Conservation (phyloP, 805 yeast genomes). For the Starmerella potacharoeniae region DNA sequence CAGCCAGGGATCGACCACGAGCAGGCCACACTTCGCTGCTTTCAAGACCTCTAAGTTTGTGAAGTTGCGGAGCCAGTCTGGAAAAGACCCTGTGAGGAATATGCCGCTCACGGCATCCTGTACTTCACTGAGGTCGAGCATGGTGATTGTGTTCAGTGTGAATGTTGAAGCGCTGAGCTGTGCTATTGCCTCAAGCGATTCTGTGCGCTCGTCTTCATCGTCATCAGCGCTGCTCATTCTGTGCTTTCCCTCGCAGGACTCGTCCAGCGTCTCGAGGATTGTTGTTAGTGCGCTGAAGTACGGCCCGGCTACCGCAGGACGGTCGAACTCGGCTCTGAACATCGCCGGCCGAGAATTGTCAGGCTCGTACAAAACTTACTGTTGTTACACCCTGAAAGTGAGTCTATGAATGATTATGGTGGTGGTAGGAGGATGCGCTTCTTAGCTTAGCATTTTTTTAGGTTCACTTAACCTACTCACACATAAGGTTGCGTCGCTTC, state of each 20-base stretch:
- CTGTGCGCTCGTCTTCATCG: too few relatives aligned
- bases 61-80: constrained; percentile 14
- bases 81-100: constrained; percentile 9
- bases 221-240: too few relatives aligned
- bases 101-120: neutral
- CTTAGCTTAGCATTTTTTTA: neutral
- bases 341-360: too few relatives aligned
- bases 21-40: constrained; percentile 9
- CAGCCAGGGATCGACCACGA: constrained; percentile 14
- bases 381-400: too few relatives aligned
- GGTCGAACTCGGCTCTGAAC: too few relatives aligned
- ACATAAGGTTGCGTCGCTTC: neutral
- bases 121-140: constrained; percentile 2
- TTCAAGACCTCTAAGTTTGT: constrained; percentile 1
- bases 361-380: too few relatives aligned
- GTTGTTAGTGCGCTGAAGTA: too few relatives aligned
- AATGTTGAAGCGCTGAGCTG: neutral
- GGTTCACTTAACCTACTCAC: neutral
- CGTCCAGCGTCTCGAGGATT: neutral
- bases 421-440: too few relatives aligned
- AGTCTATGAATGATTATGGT: too few relatives aligned
- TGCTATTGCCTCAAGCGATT: too few relatives aligned
- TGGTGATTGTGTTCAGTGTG: neutral
- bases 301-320: too few relatives aligned
- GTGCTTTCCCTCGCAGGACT: neutral